Percentiles rank a stretch among this genome's conserved stretches.
Evolutionary conservation across 2,329 filamentous ascomycete genomes (phyloP).

Genomic region (Aspergillus sp.): DNA sequence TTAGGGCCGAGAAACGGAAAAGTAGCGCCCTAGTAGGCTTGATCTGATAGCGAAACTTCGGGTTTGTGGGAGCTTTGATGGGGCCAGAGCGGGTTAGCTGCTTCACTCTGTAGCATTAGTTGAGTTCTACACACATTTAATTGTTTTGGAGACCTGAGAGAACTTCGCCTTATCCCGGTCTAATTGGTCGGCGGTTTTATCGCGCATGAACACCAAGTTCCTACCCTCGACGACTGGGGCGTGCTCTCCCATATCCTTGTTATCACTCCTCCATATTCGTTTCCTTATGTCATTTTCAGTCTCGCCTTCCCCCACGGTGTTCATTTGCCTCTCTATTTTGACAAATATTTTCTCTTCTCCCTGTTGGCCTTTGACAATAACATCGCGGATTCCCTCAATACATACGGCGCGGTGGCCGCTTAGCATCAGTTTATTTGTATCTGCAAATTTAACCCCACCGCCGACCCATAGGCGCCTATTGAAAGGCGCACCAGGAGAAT

Average conservation of each 20-base stretch:
- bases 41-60: slow-evolving; percentile 60
- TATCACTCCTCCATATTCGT: slow-evolving; percentile 46
- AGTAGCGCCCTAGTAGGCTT: slow-evolving; percentile 70
- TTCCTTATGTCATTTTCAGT: slow-evolving; percentile 33
- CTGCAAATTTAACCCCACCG: slow-evolving; percentile 63
- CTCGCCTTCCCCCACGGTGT: slow-evolving; percentile 38
- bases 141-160: slow-evolving; percentile 23
- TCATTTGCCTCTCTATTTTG: slow-evolving; percentile 56
- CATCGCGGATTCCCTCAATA: slow-evolving; percentile 49
- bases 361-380: slow-evolving; percentile 50
- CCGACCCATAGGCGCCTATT: slow-evolving; percentile 85
- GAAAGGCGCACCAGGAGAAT: slow-evolving; percentile 72
- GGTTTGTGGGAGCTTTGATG: slow-evolving; percentile 46
- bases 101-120: slow-evolving; percentile 7
- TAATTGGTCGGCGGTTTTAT: slow-evolving; percentile 42
- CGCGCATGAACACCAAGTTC: slow-evolving; percentile 64
- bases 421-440: slow-evolving; percentile 27
- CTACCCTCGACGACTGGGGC: slow-evolving; percentile 57
- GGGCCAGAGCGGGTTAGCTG: slow-evolving; percentile 20
- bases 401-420: slow-evolving; percentile 43
- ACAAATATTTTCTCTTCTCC: slow-evolving; percentile 62
- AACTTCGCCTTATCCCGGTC: slow-evolving; percentile 24
- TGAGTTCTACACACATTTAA: slow-evolving; percentile 36
- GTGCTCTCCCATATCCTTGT: slow-evolving; percentile 44
- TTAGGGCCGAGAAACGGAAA: slow-evolving; percentile 87